These are phyloP conservation scores for Daucus carota DNA, from an alignment of 129 eudicot species.

Conservation along the genomic window DH1_v3.0 NC_030384.2:42261501-42262000, in stretches of 20 bases:
- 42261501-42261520: constrained; percentile 36
- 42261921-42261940: not conserved
- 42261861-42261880: not conserved
- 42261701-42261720: not conserved
- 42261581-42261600: constrained; percentile 78
- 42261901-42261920: not conserved
- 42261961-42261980: not conserved
- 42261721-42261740: not conserved
- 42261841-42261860: not conserved
- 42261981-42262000: not conserved
- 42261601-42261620: constrained; percentile 54
- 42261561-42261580: constrained; percentile 24
- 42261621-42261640: constrained; percentile 67
- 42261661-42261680: constrained; percentile 21
- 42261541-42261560: constrained; percentile 26
- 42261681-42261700: not conserved
- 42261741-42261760: not conserved
- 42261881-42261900: not conserved
- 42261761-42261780: not conserved
- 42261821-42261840: no score
- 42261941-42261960: not conserved
- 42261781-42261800: not conserved
- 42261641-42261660: constrained; percentile 80
- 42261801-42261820: not conserved
- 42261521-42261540: constrained; percentile 28